Evolutionary conservation across 2,329 filamentous ascomycete genomes (phyloP).

Genomic region (Botryotinia convoluta): DNA sequence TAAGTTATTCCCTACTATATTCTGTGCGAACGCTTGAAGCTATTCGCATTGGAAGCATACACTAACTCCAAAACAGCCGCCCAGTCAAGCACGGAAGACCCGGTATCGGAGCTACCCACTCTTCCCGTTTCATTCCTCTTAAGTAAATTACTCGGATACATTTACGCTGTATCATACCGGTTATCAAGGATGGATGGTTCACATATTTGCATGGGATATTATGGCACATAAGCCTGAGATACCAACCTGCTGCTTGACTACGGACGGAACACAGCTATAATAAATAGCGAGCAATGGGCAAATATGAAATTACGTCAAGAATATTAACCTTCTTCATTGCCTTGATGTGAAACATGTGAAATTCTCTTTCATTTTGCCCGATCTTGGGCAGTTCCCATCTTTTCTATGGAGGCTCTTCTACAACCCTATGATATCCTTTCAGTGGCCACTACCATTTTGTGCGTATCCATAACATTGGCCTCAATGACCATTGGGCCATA

Average conservation of each 20-base stretch:
- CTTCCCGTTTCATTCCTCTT: constrained; percentile 99
- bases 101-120: constrained; percentile 99
- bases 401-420: neutral
- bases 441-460: too few species aligned
- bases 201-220: constrained; percentile 10
- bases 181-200: constrained; percentile 16
- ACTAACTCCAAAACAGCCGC: constrained; percentile 61
- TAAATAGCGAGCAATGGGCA: constrained; percentile 13
- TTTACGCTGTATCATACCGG: constrained; percentile 28
- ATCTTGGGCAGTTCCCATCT: neutral
- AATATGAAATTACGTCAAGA: constrained; percentile 13
- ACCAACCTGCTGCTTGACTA: constrained; percentile 2
- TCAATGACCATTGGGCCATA: too few species aligned
- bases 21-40: neutral
- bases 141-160: constrained; percentile 64
- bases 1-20: constrained; percentile 53
- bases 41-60: neutral
- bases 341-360: neutral
- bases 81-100: constrained; percentile 99
- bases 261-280: constrained; percentile 14
- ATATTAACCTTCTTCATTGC: neutral
- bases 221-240: constrained; percentile 2
- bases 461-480: too few species aligned
- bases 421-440: neutral
- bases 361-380: neutral